These are phyloP conservation scores for Apiotrichum porosum DNA, from an alignment of 1,284 basidiomycete species.

Conservation along the genomic window DNA sequence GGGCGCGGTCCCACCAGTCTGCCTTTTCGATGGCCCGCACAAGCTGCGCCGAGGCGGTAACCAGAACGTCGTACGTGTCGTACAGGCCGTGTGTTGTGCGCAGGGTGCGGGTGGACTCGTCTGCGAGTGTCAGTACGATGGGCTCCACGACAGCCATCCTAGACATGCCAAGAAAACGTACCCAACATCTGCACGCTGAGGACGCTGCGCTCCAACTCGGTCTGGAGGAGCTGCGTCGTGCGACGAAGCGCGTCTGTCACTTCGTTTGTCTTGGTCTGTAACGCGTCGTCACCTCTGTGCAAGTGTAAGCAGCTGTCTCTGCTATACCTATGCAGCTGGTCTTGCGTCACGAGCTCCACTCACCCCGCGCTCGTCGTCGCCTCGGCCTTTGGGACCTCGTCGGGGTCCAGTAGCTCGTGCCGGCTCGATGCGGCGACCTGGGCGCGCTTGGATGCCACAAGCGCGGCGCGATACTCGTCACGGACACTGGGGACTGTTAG, in stretches of 20 bases:
- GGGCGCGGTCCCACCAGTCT: slow-evolving; percentile 83
- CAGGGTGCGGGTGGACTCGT: slow-evolving; percentile 71
- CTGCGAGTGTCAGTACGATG: slow-evolving; percentile 52
- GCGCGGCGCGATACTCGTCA: slow-evolving; percentile 26
- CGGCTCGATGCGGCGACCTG: slow-evolving; percentile 14
- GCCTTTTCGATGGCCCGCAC: slow-evolving; percentile 79
- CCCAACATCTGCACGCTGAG: slow-evolving; percentile 79
- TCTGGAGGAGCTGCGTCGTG: slow-evolving; percentile 79
- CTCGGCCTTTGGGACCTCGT: slow-evolving; percentile 10
- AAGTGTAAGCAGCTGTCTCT: neutral
- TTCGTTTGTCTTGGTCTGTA: slow-evolving; percentile 81
- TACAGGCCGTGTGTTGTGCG: slow-evolving; percentile 71
- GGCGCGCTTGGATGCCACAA: slow-evolving; percentile 24
- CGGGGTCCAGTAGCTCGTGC: slow-evolving; percentile 25
- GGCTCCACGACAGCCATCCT: no score
- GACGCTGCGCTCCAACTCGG: slow-evolving; percentile 81
- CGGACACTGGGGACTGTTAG: slow-evolving; percentile 6
- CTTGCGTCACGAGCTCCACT: neutral
- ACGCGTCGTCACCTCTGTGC: slow-evolving; percentile 63
- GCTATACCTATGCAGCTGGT: neutral
- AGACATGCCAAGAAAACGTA: slow-evolving; percentile 43
- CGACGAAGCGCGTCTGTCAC: slow-evolving; percentile 80
- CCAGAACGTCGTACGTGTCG: slow-evolving; percentile 66
- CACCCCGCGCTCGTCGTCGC: slow-evolving; percentile 18
- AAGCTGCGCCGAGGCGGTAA: slow-evolving; percentile 72